Evolutionary conservation across 768 basidiomycete species (phyloP).

Genomic region (Ephemerocybe angulata): DNA sequence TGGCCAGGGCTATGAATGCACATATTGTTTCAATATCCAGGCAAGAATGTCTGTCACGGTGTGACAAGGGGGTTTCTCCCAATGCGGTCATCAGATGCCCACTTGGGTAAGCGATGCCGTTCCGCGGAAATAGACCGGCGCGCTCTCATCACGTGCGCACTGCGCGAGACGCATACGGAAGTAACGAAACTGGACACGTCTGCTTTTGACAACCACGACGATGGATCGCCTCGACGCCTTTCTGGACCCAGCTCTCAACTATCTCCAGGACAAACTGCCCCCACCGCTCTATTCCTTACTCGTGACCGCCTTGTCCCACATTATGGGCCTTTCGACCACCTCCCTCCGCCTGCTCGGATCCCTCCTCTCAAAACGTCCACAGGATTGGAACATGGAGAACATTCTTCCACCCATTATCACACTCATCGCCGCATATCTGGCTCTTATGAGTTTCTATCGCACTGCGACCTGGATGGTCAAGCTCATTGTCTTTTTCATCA

Average conservation of each 20-base stretch:
- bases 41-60: too few species aligned
- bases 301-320: constrained; percentile 48
- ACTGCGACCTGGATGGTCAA: constrained; percentile 75
- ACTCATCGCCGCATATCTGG: constrained; percentile 69
- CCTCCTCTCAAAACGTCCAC: constrained; percentile 47
- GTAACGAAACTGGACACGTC: background rate
- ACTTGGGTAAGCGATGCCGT: background rate
- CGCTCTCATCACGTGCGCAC: background rate
- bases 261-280: constrained; percentile 53
- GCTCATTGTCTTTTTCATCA: constrained; percentile 63
- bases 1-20: background rate
- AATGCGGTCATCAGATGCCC: background rate
- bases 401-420: constrained; percentile 73
- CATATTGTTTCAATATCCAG: background rate
- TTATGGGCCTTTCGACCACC: constrained; percentile 47
- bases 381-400: constrained; percentile 63
- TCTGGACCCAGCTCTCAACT: constrained; percentile 52
- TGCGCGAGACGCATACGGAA: background rate
- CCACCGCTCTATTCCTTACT: constrained; percentile 50
- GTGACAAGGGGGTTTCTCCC: too few species aligned
- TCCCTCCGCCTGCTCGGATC: constrained; percentile 45
- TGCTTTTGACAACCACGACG: background rate
- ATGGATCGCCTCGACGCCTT: constrained; percentile 39
- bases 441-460: constrained; percentile 72
- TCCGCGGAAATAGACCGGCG: background rate